phyloP scores from a whole-genome alignment of 192 early-diverging fungal genomes.

The Coemansia sp. region DNA sequence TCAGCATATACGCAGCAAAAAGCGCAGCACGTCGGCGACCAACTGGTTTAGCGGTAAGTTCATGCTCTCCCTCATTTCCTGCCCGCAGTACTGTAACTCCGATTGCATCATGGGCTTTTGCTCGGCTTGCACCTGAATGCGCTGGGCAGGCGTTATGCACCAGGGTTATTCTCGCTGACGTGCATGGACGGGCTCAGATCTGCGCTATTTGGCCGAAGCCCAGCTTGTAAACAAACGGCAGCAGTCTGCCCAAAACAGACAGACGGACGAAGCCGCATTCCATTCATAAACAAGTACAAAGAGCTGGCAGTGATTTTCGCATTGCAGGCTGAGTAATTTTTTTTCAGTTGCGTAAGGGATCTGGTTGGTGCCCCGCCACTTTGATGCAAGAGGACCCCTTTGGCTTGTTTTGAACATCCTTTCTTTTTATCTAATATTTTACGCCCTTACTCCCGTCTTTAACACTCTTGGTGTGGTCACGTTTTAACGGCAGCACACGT shows the following conservation, averaged over 20 bases:
- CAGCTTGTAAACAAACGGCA: background rate
- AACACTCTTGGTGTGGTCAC: no score
- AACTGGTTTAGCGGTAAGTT: background rate
- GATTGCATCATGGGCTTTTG: background rate
- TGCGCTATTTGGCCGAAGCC: background rate
- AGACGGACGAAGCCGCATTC: background rate
- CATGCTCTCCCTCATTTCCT: no score
- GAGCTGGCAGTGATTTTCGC: background rate
- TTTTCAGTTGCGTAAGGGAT: conserved; percentile 2
- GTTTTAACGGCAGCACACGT: no score
- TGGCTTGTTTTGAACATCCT: background rate
- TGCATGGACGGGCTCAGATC: background rate
- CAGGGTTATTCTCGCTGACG: background rate
- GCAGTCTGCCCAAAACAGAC: background rate
- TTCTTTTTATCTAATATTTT: background rate
- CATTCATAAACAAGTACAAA: background rate
- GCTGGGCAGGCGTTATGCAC: background rate
- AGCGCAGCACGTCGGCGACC: background rate
- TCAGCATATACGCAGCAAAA: background rate
- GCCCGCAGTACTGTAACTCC: no score
- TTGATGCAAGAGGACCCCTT: background rate
- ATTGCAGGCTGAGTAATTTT: conserved; percentile 1
- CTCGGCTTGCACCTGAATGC: background rate
- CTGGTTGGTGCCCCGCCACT: background rate
- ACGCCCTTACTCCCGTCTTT: background rate